Percentiles rank a stretch among this genome's conserved stretches.
Conservation (phyloP, 768 basidiomycete genomes). For the Boletus coccyginus region DNA sequence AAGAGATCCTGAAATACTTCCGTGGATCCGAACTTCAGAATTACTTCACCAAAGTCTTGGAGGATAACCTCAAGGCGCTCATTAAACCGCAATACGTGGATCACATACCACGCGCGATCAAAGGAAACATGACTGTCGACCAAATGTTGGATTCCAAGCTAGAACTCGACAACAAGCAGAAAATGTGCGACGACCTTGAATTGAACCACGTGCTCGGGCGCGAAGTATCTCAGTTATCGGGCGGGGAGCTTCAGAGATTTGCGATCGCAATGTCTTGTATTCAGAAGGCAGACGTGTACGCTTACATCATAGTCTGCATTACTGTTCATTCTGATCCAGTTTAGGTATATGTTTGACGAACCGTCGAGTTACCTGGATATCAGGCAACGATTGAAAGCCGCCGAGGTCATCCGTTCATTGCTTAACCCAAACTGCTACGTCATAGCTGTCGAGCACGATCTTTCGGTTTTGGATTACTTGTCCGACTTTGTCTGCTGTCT, state of each 20-base stretch:
- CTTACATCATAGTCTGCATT: conserved; percentile 9
- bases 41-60: conserved; percentile 98
- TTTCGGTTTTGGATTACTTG: conserved; percentile 96
- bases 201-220: conserved; percentile 83
- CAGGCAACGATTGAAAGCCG: conserved; percentile 91
- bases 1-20: conserved; percentile 97
- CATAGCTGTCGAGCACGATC: conserved; percentile 97
- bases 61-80: conserved; percentile 97
- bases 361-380: conserved; percentile 98
- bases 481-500: conserved; percentile 98
- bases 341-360: conserved; percentile 98
- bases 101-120: conserved; percentile 95
- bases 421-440: conserved; percentile 86
- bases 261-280: conserved; percentile 98
- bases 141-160: conserved; percentile 92
- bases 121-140: conserved; percentile 79
- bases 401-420: conserved; percentile 89
- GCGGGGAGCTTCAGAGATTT: conserved; percentile 97
- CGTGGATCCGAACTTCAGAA: conserved; percentile 98
- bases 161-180: conserved; percentile 85
- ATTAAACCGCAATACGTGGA: conserved; percentile 99
- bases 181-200: conserved; percentile 84
- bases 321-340: conserved; percentile 1
- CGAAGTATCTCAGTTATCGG: conserved; percentile 82
- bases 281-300: conserved; percentile 92